phyloP scores from a whole-genome alignment of 2,329 filamentous ascomycete species.

The Aspergillus aculeatinus region DNA sequence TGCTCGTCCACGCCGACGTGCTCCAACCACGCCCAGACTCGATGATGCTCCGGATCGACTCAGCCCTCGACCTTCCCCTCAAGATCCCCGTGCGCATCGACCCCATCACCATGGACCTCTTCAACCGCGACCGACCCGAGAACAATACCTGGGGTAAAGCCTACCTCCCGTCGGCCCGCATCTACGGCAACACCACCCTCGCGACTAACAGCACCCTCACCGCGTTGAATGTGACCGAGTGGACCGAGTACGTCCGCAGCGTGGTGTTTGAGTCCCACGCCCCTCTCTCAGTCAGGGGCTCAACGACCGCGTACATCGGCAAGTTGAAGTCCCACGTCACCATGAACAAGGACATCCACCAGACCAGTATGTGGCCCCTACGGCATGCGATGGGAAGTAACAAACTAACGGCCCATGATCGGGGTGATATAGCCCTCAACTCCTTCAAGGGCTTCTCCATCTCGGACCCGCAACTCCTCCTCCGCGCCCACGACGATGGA shows the following conservation, averaged over 20 bases:
- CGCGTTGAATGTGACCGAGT: constrained; percentile 28
- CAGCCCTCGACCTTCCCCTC: constrained; percentile 38
- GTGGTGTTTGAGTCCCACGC: constrained; percentile 31
- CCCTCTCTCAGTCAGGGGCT: constrained; percentile 28
- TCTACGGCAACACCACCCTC: constrained; percentile 40
- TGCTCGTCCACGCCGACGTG: constrained; percentile 37
- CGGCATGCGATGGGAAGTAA: no score
- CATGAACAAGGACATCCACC: constrained; percentile 34
- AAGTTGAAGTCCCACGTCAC: constrained; percentile 35
- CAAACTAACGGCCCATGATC: no score
- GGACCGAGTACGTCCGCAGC: constrained; percentile 34
- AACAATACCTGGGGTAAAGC: constrained; percentile 31
- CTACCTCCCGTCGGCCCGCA: constrained; percentile 23
- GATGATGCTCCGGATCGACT: constrained; percentile 35
- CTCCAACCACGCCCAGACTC: constrained; percentile 35
- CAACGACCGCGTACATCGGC: constrained; percentile 32
- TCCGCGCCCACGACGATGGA: constrained; percentile 43
- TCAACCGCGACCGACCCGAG: constrained; percentile 28
- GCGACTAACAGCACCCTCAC: constrained; percentile 24
- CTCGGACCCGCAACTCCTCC: constrained; percentile 48
- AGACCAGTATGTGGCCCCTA: constrained; percentile 33
- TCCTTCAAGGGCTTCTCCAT: constrained; percentile 51
- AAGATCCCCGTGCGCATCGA: constrained; percentile 39
- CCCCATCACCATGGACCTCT: constrained; percentile 34
- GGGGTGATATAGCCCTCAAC: constrained; percentile 48